Evolutionary conservation across 345 rosid species (phyloP).

Genomic region (Melaleuca quinquenervia): DNA sequence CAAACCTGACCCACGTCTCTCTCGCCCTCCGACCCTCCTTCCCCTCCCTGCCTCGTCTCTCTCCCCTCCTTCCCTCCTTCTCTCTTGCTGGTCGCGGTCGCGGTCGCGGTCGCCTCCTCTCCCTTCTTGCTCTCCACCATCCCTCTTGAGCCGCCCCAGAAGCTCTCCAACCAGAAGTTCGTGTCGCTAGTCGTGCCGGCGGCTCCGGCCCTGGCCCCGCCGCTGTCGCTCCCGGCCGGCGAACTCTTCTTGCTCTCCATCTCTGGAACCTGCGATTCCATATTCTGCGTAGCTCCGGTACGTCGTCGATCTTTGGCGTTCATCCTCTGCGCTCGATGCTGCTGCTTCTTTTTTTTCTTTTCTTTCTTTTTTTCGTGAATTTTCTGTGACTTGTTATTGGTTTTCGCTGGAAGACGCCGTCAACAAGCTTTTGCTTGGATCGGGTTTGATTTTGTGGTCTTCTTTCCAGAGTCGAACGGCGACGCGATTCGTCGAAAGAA

Average conservation of each 20-base stretch:
- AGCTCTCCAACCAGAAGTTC: not conserved
- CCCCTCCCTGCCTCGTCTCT: no score
- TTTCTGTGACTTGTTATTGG: not conserved
- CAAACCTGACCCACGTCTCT: no score
- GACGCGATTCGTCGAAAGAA: not conserved
- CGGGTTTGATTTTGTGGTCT: not conserved
- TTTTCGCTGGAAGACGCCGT: not conserved
- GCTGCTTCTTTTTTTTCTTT: not conserved
- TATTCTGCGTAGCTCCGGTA: not conserved
- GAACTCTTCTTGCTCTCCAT: not conserved
- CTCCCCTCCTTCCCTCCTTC: no score
- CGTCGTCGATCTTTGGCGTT: not conserved
- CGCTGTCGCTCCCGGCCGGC: constrained; percentile 16
- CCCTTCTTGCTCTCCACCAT: constrained; percentile 57
- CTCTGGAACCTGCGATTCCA: not conserved
- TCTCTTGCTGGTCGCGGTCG: no score
- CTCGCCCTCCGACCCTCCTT: no score
- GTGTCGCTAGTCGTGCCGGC: constrained; percentile 15
- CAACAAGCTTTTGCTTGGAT: not conserved
- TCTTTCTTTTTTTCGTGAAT: no score
- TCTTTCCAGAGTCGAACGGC: not conserved
- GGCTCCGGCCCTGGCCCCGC: constrained; percentile 23
- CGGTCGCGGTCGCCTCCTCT: constrained; percentile 42
- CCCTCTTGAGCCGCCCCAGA: constrained; percentile 27
- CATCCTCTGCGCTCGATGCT: not conserved